A percentile compares a stretch with the other conserved stretches of the same genome.
phyloP scores from a whole-genome alignment of 1,139 yeast species.

The Yarrowia galli region DNA sequence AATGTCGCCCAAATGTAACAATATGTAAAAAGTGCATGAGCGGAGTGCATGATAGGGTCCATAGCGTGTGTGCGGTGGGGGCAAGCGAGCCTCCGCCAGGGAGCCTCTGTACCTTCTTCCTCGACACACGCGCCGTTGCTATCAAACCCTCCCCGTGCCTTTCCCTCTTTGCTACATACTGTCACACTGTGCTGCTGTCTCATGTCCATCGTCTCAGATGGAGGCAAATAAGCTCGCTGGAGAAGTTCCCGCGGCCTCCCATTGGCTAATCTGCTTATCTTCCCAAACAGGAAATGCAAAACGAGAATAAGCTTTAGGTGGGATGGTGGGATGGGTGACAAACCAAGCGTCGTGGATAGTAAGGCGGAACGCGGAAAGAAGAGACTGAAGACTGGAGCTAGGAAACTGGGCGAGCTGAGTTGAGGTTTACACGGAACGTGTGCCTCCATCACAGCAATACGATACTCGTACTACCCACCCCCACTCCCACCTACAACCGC shows the following conservation, averaged over 20 bases:
- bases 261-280: conserved; percentile 25
- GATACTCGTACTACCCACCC: too few species aligned
- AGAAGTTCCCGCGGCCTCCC: neutral
- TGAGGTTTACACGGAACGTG: too few species aligned
- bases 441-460: too few species aligned
- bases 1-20: conserved; percentile 17
- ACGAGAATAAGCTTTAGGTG: conserved; percentile 11
- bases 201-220: conserved; percentile 13
- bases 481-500: neutral
- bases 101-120: too few species aligned
- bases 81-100: too few species aligned
- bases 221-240: neutral
- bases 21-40: conserved; percentile 28
- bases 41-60: conserved; percentile 6
- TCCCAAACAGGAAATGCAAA: conserved; percentile 36
- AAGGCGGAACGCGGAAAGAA: neutral
- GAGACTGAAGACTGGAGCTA: neutral
- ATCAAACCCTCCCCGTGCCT: too few species aligned
- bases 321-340: neutral
- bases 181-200: neutral
- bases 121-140: too few species aligned
- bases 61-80: neutral
- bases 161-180: neutral
- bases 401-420: too few species aligned
- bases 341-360: neutral